Evolutionary conservation across 1,284 basidiomycete genomes (phyloP), one percentile per base, ranked within the genome.

Genomic region (Ganoderma resinaceum): DNA sequence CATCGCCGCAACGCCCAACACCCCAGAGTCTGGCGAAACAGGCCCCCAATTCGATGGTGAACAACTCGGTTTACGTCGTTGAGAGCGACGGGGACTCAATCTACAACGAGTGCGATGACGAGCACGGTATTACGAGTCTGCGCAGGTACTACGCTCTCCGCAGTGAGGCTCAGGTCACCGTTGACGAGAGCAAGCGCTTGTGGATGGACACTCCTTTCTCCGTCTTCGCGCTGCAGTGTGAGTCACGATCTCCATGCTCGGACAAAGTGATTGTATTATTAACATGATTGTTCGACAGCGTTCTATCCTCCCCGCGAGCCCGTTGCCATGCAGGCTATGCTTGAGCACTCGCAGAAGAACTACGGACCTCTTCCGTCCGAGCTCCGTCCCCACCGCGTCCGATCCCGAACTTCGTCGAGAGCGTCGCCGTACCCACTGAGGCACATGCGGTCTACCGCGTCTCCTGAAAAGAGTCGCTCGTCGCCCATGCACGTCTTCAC

Each of bases 161-260:
- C 40, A 85, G 90, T 62, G 92, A 95, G 78, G 93, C 87, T 3
- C 82, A 90, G 49, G 85, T 84, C 35, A 87, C 88, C 0, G 89
- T 95, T 7, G 81, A 80, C 1, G 91, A 93, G 76, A 94, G 92
- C 73, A 85, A 88, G 76, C 83, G 82, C 12, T 72, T 80, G 0
- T 94, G 91, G 92, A 61, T 76, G 2, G 93, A 94, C 73, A 95
- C 92, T 0, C 87, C 91, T 0, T 89, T 91, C 74, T 93, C 92
- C 0, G 35, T 89, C 23, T 93, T 86, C 70, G 88, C 91, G 5
- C 42, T 93, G 52, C 91, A 94, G 80, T 86, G 92, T 94, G 76
- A 81, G 91, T 83, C 1, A 59, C 52, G 31, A 52, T 62, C 64
- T 6, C 11, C 46, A 7, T 57, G 31, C 23, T 16, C 20, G 20